Evolutionary conservation across 2,329 filamentous ascomycete species (phyloP).

Genomic region (Ophiostoma perfectum): DNA sequence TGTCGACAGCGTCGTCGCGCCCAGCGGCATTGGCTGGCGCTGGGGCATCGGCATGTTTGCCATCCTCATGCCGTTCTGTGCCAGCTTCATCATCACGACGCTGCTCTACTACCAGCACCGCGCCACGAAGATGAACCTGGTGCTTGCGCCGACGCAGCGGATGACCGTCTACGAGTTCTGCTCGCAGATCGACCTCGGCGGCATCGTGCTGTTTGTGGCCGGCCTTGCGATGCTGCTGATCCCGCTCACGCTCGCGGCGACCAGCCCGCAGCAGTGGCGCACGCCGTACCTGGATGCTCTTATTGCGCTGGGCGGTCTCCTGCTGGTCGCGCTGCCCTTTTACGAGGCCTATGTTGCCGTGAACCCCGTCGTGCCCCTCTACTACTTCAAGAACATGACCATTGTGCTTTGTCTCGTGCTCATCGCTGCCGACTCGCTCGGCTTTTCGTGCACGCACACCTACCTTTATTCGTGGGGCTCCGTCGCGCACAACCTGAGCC

Average conservation of each 20-base stretch:
- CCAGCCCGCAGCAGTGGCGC: conserved; percentile 38
- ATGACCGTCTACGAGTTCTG: conserved; percentile 34
- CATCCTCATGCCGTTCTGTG: conserved; percentile 49
- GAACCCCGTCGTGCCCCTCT: conserved; percentile 42
- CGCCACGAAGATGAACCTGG: conserved; percentile 42
- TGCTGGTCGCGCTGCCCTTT: conserved; percentile 40
- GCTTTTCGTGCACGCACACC: conserved; percentile 42
- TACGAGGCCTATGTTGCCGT: conserved; percentile 44
- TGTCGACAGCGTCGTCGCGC: conserved; percentile 33
- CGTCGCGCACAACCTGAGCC: conserved; percentile 39
- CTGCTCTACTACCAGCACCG: conserved; percentile 46
- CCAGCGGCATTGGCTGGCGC: conserved; percentile 42
- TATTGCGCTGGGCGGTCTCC: conserved; percentile 34
- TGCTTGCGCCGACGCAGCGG: conserved; percentile 30
- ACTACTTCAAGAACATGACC: conserved; percentile 41
- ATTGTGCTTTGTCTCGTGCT: conserved; percentile 40
- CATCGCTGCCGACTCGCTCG: conserved; percentile 40
- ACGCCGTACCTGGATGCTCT: conserved; percentile 40
- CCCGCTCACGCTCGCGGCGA: conserved; percentile 43
- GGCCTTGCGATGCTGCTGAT: conserved; percentile 46
- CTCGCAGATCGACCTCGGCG: conserved; percentile 38
- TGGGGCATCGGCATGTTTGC: conserved; percentile 56
- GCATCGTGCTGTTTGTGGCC: conserved; percentile 42
- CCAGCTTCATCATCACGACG: conserved; percentile 44
- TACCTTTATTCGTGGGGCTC: conserved; percentile 46